These are phyloP conservation scores for Collybia sp. DNA, from an alignment of 768 basidiomycete genomes.

Conservation along the genomic window DNA sequence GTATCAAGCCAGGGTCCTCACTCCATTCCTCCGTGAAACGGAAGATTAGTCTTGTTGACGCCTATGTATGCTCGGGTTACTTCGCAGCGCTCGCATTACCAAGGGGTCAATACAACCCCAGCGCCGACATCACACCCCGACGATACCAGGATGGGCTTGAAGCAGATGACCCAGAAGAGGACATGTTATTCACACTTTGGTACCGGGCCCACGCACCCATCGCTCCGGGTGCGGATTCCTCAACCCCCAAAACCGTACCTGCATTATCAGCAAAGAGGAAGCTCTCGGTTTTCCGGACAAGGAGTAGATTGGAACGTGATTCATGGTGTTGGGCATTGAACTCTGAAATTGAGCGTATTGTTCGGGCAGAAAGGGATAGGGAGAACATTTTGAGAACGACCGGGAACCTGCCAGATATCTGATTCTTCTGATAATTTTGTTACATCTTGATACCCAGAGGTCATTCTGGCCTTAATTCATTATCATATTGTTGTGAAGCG, in stretches of 20 bases:
- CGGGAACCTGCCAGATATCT: constrained; percentile 48
- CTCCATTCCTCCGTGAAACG: constrained; percentile 53
- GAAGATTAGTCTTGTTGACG: constrained; percentile 62
- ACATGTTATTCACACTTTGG: constrained; percentile 82
- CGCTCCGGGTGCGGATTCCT: constrained; percentile 20
- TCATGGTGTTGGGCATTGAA: constrained; percentile 95
- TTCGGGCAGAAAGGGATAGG: constrained; percentile 53
- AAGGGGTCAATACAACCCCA: constrained; percentile 56
- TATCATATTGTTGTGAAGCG: constrained; percentile 4
- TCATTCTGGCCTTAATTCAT: background rate
- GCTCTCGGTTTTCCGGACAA: constrained; percentile 60
- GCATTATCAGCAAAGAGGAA: constrained; percentile 54
- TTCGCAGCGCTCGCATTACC: constrained; percentile 67
- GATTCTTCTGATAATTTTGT: constrained; percentile 5
- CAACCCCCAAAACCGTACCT: constrained; percentile 31
- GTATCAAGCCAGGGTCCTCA: constrained; percentile 50
- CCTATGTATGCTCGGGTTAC: constrained; percentile 86
- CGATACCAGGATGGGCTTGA: constrained; percentile 90
- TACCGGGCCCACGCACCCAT: constrained; percentile 39
- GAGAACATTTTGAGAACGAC: constrained; percentile 63
- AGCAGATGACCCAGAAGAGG: constrained; percentile 82
- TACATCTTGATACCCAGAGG: constrained; percentile 1
- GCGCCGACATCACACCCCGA: constrained; percentile 49
- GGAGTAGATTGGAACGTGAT: constrained; percentile 87
- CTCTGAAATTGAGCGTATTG: constrained; percentile 81